Evolutionary conservation across 2,329 filamentous ascomycete genomes (phyloP), one percentile per base, ranked within the genome.

Genomic region (Seiridium unicorne): DNA sequence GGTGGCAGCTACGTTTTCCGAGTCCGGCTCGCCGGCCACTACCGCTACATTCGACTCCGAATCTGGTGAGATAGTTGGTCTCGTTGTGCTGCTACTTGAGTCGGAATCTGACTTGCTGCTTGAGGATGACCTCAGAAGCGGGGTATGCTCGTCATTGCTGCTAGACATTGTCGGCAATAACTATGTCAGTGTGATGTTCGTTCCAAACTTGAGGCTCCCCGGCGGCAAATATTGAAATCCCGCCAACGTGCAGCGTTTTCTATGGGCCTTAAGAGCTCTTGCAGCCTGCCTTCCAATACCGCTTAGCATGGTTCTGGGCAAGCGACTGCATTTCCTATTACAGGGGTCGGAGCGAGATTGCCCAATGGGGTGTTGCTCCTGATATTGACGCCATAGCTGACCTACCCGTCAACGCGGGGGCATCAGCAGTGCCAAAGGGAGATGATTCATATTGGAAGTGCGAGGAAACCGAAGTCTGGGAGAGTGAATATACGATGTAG

Each of bases 281-380:
- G 18, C 18, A 26, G 18, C 18, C 18, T 26, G 18, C 18, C 18
- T 26, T 26, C 18, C 18, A 26, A 26, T 1, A 26, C 18, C 18
- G 18, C 18, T 26, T 26, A 26, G 18, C 18, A 26, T 26, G 18
- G 18, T 26, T 26, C 18, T 26, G 18, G 18, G 18, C n/a, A 53
- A 36, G 35, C 49, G 49, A 38, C 32, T 18, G 11, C 13, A 46
- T 46, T 35, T 4, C 42, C 26, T 9, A 18, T 10, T 10, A 38
- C 53, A 55, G 9, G 53, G 53, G 26, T 55, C 53, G 53, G 53
- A 55, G 26, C 32, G 13, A 32, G 9, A 38, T 44, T 42, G 55
- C 55, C 44, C 55, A 58, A 49, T 58, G 46, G 44, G 34, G 26
- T 38, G 55, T 32, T 40, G 55, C 49, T 34, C 34, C 10, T 42